These are phyloP conservation scores for Termitomyces sp. DNA, from an alignment of 768 basidiomycete species.

Conservation along the genomic window DNA sequence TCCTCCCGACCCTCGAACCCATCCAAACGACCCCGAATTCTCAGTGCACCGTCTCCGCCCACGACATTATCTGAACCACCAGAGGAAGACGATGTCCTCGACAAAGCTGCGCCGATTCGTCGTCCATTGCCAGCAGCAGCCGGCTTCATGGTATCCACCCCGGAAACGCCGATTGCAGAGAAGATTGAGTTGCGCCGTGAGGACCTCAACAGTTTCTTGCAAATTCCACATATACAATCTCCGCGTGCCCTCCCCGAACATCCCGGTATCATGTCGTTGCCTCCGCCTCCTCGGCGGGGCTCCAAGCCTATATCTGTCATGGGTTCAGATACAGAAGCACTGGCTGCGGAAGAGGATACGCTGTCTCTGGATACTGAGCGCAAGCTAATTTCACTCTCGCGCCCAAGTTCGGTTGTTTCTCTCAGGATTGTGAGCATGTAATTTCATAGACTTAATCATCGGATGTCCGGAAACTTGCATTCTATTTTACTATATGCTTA, in stretches of 20 bases:
- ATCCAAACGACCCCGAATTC: conserved; percentile 61
- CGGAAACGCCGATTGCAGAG: conserved; percentile 57
- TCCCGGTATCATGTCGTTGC: conserved; percentile 43
- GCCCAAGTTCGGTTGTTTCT: conserved; percentile 48
- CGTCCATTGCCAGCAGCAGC: conserved; percentile 6
- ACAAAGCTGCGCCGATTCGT: not conserved
- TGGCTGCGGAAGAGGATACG: conserved; percentile 20
- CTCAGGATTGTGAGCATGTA: conserved; percentile 43
- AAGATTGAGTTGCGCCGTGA: conserved; percentile 48
- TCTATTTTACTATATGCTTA: conserved; percentile 5
- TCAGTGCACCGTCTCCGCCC: conserved; percentile 50
- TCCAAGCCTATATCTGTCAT: conserved; percentile 41
- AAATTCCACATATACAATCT: conserved; percentile 32
- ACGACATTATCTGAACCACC: conserved; percentile 15
- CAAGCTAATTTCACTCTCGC: conserved; percentile 35
- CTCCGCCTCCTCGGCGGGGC: conserved; percentile 59
- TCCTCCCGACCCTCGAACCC: conserved; percentile 41
- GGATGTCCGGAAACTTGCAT: not conserved
- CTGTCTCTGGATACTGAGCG: conserved; percentile 24
- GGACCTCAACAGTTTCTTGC: conserved; percentile 54
- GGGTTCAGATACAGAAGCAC: conserved; percentile 24
- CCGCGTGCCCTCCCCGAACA: conserved; percentile 22
- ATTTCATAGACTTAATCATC: not conserved
- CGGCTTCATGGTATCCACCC: conserved; percentile 20
- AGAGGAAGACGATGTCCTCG: not conserved